These are phyloP conservation scores for Epichloe sylvatica DNA, from an alignment of 2,329 filamentous ascomycete species.

Conservation along the genomic window DNA sequence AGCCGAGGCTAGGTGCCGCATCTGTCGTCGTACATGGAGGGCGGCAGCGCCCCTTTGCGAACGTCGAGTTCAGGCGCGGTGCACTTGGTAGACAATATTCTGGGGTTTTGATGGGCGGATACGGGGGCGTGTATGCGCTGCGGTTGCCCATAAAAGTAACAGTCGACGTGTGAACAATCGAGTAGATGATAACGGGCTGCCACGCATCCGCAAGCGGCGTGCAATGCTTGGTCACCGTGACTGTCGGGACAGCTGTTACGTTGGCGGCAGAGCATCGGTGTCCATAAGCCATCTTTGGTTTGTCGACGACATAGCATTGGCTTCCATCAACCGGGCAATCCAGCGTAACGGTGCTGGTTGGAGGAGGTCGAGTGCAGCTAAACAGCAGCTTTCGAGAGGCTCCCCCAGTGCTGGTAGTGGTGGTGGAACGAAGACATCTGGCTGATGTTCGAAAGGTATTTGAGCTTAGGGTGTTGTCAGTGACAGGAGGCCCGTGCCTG, in stretches of 20 bases:
- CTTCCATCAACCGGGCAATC: conserved; percentile 1
- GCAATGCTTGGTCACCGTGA: conserved; percentile 16
- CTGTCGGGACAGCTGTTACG: not conserved
- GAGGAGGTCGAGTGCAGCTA: not conserved
- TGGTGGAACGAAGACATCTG: not conserved
- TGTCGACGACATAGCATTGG: not conserved
- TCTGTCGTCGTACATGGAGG: no score
- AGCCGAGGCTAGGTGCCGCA: no score
- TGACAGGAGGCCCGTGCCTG: not conserved
- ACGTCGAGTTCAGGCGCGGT: no score
- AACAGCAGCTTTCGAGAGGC: not conserved
- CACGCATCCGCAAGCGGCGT: conserved; percentile 14
- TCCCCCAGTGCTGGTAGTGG: not conserved
- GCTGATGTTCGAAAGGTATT: not conserved
- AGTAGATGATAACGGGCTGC: conserved; percentile 26
- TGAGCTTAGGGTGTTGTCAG: not conserved
- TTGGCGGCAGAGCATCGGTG: not conserved
- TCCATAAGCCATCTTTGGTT: not conserved
- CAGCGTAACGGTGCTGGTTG: not conserved
- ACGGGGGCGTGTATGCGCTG: conserved; percentile 33
- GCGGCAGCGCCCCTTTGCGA: no score
- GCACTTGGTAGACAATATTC: conserved; percentile 18
- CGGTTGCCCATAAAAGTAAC: conserved; percentile 33
- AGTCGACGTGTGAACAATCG: conserved; percentile 35
- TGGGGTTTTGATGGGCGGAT: conserved; percentile 26